phyloP scores from a whole-genome alignment of 148 eudicot species.

The Linanthus parryae region DNA sequence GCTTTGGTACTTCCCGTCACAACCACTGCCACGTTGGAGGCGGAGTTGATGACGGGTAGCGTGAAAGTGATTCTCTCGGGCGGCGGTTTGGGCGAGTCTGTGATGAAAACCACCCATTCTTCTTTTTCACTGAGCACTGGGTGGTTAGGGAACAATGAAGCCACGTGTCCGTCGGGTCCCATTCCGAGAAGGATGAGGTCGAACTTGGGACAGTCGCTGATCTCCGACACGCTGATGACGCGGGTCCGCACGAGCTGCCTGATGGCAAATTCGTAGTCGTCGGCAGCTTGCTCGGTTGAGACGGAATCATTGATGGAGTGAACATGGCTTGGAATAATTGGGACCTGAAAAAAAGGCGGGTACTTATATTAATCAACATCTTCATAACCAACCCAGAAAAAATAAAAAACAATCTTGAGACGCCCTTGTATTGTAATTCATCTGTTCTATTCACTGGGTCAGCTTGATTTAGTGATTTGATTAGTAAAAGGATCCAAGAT shows the following conservation, averaged over 20 bases:
- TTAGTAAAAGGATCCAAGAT: too few relatives aligned
- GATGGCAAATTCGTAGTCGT: conserved; percentile 71
- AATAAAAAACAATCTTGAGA: too few relatives aligned
- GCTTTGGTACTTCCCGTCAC: conserved; percentile 61
- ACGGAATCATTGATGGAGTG: conserved; percentile 76
- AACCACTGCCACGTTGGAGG: conserved; percentile 72
- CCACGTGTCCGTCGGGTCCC: conserved; percentile 95
- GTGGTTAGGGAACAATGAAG: conserved; percentile 82
- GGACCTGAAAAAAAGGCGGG: conserved; percentile 72
- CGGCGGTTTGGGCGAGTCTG: conserved; percentile 84
- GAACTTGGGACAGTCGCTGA: conserved; percentile 81
- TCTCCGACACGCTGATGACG: conserved; percentile 54
- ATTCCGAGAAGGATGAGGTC: conserved; percentile 83
- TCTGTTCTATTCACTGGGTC: too few relatives aligned
- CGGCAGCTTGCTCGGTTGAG: conserved; percentile 82
- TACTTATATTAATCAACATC: too few relatives aligned
- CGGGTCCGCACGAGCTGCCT: conserved; percentile 81
- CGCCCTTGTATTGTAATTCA: too few relatives aligned
- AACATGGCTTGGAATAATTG: conserved; percentile 64
- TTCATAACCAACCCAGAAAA: too few relatives aligned
- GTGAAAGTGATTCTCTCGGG: conserved; percentile 91
- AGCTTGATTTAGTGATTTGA: too few relatives aligned
- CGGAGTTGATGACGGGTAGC: conserved; percentile 75
- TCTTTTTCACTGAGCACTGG: conserved; percentile 40
- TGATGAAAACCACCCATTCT: conserved; percentile 77